Evolutionary conservation across 129 eudicot species (phyloP).

Genomic region (Smallanthus sonchifolius): DNA sequence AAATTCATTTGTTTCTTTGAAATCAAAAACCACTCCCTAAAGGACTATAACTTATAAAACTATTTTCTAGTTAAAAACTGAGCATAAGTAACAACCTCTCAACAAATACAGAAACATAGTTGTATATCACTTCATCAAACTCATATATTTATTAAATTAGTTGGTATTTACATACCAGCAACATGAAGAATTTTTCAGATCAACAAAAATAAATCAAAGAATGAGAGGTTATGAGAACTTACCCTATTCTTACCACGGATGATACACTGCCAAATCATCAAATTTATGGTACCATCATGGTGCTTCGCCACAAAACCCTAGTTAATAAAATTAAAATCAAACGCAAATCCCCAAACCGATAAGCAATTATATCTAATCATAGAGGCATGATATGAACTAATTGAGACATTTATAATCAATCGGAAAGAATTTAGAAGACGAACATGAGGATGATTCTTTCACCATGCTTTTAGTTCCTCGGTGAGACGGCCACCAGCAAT

Average conservation of each 20-base stretch:
- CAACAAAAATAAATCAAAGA: conserved; percentile 10
- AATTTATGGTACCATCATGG: conserved; percentile 68
- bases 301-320: conserved; percentile 88
- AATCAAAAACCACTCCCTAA: no score
- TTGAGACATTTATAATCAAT: no score
- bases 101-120: not conserved
- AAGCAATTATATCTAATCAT: conserved; percentile 2
- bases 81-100: not conserved
- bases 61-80: no score
- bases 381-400: not conserved
- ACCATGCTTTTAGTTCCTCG: conserved; percentile 80
- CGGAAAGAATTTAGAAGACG: conserved; percentile 6
- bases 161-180: not conserved
- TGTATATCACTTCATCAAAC: no score
- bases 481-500: conserved; percentile 87
- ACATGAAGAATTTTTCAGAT: not conserved
- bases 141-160: not conserved
- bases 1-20: no score
- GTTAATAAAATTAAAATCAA: not conserved
- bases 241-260: conserved; percentile 86
- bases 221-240: conserved; percentile 20
- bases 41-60: no score
- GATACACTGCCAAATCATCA: conserved; percentile 74
- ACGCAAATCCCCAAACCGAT: not conserved
- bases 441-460: conserved; percentile 82